These are phyloP conservation scores for Daldinia eschscholtzii DNA, from an alignment of 2,329 filamentous ascomycete species.

Conservation along the genomic window DNA sequence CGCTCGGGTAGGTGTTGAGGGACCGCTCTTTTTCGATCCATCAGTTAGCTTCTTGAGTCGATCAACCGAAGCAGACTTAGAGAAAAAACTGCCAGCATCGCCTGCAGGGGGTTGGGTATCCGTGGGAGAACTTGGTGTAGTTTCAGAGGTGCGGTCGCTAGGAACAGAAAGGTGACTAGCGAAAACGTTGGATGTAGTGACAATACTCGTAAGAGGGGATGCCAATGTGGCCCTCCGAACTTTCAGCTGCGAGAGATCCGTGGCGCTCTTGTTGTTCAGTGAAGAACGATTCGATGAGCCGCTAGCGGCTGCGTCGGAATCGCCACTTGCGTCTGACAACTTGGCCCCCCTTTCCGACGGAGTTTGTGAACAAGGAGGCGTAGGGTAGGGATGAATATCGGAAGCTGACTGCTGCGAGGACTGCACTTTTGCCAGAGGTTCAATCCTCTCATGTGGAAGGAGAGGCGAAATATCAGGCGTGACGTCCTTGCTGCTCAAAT, in stretches of 20 bases:
- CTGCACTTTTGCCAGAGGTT: slow-evolving; percentile 50
- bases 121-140: slow-evolving; percentile 66
- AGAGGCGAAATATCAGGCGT: slow-evolving; percentile 52
- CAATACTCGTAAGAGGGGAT: slow-evolving; percentile 73
- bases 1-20: slow-evolving; percentile 89
- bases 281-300: slow-evolving; percentile 54
- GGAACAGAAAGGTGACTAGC: slow-evolving; percentile 79
- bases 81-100: slow-evolving; percentile 55
- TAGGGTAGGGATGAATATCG: slow-evolving; percentile 64
- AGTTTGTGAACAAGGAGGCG: slow-evolving; percentile 67
- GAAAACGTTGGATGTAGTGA: slow-evolving; percentile 72
- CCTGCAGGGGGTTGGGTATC: slow-evolving; percentile 55
- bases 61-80: slow-evolving; percentile 73
- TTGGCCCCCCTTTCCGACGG: slow-evolving; percentile 60
- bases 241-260: slow-evolving; percentile 59
- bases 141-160: slow-evolving; percentile 65
- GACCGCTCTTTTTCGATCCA: slow-evolving; percentile 87
- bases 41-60: slow-evolving; percentile 90
- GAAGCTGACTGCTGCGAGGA: slow-evolving; percentile 49
- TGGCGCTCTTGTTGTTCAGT: slow-evolving; percentile 59
- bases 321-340: slow-evolving; percentile 57
- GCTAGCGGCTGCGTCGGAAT: slow-evolving; percentile 53
- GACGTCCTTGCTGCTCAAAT: slow-evolving; percentile 45
- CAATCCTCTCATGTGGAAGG: slow-evolving; percentile 57
- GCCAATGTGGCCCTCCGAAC: slow-evolving; percentile 61